Evolutionary conservation across 2,329 filamentous ascomycete genomes (phyloP), one percentile per base, ranked within the genome.

Genomic region (Microdochium bolleyi): DNA sequence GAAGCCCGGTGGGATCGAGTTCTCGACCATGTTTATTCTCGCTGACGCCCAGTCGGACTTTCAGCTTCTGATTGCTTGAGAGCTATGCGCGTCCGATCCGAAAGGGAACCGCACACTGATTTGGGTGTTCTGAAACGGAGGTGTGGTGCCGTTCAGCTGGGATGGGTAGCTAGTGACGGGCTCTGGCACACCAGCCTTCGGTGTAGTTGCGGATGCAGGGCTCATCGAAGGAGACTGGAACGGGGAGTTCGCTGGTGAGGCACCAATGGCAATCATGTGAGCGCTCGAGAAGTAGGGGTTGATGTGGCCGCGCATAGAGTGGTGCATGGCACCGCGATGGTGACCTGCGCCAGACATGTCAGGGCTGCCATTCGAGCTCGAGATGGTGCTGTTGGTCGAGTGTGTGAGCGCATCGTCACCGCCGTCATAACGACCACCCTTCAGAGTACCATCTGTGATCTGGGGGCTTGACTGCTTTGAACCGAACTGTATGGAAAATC

Each of bases 391-490:
- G 48, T 61, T 68, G 41, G 64, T 66, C 38, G 63, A 62, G 25
- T 62, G 62, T 13, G 59, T 61, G 25, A 57, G 54, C 54, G 68
- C 57, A 30, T 65, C 67, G 48, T 75, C 73, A 37, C 61, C 60
- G 14, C 73, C 72, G 54, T 79, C 75, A 52, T 67, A 73, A 54
- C 73, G 72, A 22, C 70, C 72, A 53, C 59, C 68, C 50, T 63
- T 67, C 41, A 76, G 54, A 13, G 73, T 73, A 41, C 73, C 78
- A 51, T 81, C 78, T 59, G 72, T 77, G 52, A 74, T 62, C 51
- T 73, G 70, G 30, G 79, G 74, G 54, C 73, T 78, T 44, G 73
- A 72, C 62, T 79, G 79, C 64, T 82, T 82, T 19, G 80, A 82
- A 57, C 81, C 80, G 74, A 84, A 85, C 82, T 85, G 66, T 19